Evolutionary conservation across 495 filamentous ascomycete species (phyloP), one percentile per base, ranked within the genome.

Genomic region (Penicillium waksmanii): DNA sequence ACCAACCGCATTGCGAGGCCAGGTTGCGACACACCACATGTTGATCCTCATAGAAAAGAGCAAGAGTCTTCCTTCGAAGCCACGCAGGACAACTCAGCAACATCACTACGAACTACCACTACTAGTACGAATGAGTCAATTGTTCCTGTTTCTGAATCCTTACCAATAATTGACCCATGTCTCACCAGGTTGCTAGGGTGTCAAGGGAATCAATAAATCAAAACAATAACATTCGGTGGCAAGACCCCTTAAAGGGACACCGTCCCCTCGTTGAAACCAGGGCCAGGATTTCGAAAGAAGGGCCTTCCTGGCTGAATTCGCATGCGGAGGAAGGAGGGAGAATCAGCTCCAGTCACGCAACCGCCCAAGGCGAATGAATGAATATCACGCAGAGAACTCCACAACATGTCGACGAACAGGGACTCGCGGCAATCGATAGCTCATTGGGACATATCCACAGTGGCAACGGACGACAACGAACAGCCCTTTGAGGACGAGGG

Each of bases 151-250:
- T 44, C 42, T 48, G 9, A 48, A 46, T 25, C 46, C 9, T 21
- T 31, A 25, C 21, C 18, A 48, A 48, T 48, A 25, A 48, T 48
- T 48, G 46, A 27, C 46, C 46, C 19, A 48, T 48, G 46, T 48
- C 21, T 48, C 46, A 48, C 21, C 21, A 48, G 21, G 46, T 48
- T 48, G 46, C 46, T n/a, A 48, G 9, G 46, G 46, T 48, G 11
- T 23, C 46, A 48, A 48, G 46, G 46, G 21, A 27, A 48, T 48
- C 46, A 48, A 27, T 48, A 48, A 19, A 48, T 48, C 18, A 48
- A 25, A 48, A 48, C 46, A 48, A 48, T 27, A 23, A 27, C 18
- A 23, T 1, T 7, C 2, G n/a, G 46, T 27, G 21, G 46, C 46
- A 23, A 48, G 6, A 11, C 23, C 46, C 46, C 46, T 13, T 48